Evolutionary conservation across 306 rosid species (phyloP).

Genomic region (Vigna hirtella): DNA sequence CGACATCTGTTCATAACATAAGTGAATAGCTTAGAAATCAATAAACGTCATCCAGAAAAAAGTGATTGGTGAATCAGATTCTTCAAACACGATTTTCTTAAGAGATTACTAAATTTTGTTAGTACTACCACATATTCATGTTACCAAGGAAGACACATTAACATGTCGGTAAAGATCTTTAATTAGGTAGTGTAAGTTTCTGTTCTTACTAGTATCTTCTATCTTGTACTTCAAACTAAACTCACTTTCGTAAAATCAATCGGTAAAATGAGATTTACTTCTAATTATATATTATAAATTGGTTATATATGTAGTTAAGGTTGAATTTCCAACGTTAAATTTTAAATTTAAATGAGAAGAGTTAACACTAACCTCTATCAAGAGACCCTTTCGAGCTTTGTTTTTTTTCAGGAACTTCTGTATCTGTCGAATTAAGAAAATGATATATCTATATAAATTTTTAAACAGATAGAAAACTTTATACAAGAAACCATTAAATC

Average conservation of each 20-base stretch:
- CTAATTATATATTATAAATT: too few species aligned
- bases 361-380: conserved; percentile 70
- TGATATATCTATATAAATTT: too few species aligned
- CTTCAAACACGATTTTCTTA: not conserved
- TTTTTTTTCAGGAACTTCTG: conserved; percentile 48
- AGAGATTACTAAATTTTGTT: not conserved
- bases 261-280: too few species aligned
- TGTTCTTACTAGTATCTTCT: too few species aligned
- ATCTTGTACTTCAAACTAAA: too few species aligned
- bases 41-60: not conserved
- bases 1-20: conserved; percentile 61
- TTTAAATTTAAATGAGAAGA: not conserved
- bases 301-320: too few species aligned
- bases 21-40: not conserved
- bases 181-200: too few species aligned
- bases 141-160: conserved; percentile 6
- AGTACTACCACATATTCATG: not conserved
- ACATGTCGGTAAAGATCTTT: too few species aligned
- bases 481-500: too few species aligned
- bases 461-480: too few species aligned
- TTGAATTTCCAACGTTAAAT: too few species aligned
- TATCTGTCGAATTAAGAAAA: conserved; percentile 48
- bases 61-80: not conserved
- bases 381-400: conserved; percentile 63
- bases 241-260: too few species aligned